Evolutionary conservation across 2,329 filamentous ascomycete genomes (phyloP), one percentile per base, ranked within the genome.

Genomic region (Talaromyces sp.): DNA sequence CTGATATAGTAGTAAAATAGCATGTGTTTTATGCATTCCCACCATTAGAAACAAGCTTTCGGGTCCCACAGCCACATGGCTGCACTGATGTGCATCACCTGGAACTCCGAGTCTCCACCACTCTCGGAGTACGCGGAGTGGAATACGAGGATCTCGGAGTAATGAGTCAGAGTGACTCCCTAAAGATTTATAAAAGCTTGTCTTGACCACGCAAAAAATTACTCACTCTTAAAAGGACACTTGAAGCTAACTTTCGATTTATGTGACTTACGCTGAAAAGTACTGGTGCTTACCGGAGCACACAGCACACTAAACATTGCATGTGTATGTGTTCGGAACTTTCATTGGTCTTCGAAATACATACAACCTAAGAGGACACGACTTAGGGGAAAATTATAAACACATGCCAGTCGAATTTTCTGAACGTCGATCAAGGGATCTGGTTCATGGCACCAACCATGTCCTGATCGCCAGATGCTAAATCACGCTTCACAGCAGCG

Each of bases 371-470:
- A n/a, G n/a, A 17, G 17, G 6, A 2, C 35, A 38, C 35, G 17
- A 8, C 35, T n/a, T 8, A 17, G 9, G 35, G 17, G 35, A 10
- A 7, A 46, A 24, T 46, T 12, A 46, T 9, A 46, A 3, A 6
- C 43, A 19, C n/a, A 24, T 24, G 43, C 43, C 7, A 19, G 3
- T 11, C n/a, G 8, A 21, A 3, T 19, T 24, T 52, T 6, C 14
- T 11, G n/a, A 29, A 14, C 17, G 17, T n/a, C 35, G n/a, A 50
- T 60, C 8, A 62, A 54, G 52, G 60, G 72, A 61, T 54, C 51
- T 67, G 62, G 26, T 64, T 70, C 60, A 70, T 69, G 6, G 73
- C 73, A 7, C 66, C 67, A 29, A 65, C 69, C 11, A 71, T 51
- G 61, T 75, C 72, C 8, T 65, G 61, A 17, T 73, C 68, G 14